Conservation (phyloP, 2,329 filamentous ascomycete species). For the Allantophomopsis cytisporea region DNA sequence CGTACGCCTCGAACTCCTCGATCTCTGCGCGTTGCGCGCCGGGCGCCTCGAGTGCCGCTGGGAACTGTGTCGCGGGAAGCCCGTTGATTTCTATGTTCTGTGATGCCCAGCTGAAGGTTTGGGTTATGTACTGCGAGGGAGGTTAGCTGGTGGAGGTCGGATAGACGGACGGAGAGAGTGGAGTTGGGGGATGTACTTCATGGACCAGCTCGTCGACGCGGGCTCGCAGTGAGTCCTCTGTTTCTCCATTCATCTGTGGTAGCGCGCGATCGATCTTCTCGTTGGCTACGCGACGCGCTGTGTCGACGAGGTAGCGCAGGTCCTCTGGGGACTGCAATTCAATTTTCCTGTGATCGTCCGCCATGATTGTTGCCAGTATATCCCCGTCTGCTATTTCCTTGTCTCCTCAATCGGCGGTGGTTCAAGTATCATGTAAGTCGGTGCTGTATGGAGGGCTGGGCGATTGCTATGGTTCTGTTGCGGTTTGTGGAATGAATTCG, state of each 20-base stretch:
- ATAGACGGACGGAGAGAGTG: not conserved
- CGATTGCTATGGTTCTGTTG: too few species aligned
- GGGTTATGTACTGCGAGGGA: conserved; percentile 39
- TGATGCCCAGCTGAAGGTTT: conserved; percentile 42
- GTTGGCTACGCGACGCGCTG: conserved; percentile 54
- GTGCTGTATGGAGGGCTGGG: too few species aligned
- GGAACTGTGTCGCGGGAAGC: conserved; percentile 16
- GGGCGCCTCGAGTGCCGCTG: conserved; percentile 1
- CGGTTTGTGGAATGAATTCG: too few species aligned
- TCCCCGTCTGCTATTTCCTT: too few species aligned
- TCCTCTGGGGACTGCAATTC: conserved; percentile 69
- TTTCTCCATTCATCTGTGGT: conserved; percentile 47
- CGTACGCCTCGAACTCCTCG: conserved; percentile 30
- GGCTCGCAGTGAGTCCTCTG: conserved; percentile 44
- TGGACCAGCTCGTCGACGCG: conserved; percentile 46
- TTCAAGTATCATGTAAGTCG: too few species aligned
- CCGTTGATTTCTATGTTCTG: conserved; percentile 53
- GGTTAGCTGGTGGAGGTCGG: not conserved
- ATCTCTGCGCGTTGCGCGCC: conserved; percentile 9
- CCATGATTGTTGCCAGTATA: conserved; percentile 8
- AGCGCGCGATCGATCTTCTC: conserved; percentile 55
- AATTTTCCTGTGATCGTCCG: conserved; percentile 51
- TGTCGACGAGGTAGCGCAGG: conserved; percentile 54
- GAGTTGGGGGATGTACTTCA: conserved; percentile 27
- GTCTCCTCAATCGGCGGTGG: too few species aligned